phyloP scores from a whole-genome alignment of 2,329 filamentous ascomycete genomes.

The Sporothrix brunneoviolacea region DNA sequence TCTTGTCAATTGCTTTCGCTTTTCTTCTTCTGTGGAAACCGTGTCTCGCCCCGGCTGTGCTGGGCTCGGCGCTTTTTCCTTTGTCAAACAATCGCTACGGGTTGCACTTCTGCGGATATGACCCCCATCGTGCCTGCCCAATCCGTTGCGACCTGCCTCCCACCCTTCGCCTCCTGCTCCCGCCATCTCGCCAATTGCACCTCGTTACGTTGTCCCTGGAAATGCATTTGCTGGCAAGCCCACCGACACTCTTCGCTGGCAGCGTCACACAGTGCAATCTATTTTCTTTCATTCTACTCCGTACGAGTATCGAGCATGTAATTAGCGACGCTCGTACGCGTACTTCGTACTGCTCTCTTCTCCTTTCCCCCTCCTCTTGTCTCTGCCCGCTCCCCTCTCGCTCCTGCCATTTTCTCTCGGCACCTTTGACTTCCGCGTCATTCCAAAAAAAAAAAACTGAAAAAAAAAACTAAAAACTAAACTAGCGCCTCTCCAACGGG shows the following conservation, averaged over 20 bases:
- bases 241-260: slow-evolving; percentile 5
- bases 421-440: too few relatives aligned
- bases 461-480: too few relatives aligned
- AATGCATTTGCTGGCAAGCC: slow-evolving; percentile 1
- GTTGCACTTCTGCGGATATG: not conserved
- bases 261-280: not conserved
- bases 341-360: too few relatives aligned
- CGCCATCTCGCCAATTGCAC: not conserved
- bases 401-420: too few relatives aligned
- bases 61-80: not conserved
- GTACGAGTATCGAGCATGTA: too few relatives aligned
- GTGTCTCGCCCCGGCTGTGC: not conserved
- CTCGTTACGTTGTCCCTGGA: slow-evolving; percentile 1
- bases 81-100: not conserved
- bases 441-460: too few relatives aligned
- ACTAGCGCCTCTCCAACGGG: too few relatives aligned
- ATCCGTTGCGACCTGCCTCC: not conserved
- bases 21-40: too few relatives aligned
- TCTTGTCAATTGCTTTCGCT: too few relatives aligned
- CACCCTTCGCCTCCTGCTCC: not conserved
- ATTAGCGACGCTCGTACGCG: too few relatives aligned
- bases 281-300: not conserved
- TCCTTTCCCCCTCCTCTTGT: not conserved
- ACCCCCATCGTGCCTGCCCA: slow-evolving; percentile 7
- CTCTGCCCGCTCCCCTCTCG: too few relatives aligned